Evolutionary conservation across 2,329 filamentous ascomycete species (phyloP), one percentile per base, ranked within the genome.

Genomic region (Alternaria consortialis): DNA sequence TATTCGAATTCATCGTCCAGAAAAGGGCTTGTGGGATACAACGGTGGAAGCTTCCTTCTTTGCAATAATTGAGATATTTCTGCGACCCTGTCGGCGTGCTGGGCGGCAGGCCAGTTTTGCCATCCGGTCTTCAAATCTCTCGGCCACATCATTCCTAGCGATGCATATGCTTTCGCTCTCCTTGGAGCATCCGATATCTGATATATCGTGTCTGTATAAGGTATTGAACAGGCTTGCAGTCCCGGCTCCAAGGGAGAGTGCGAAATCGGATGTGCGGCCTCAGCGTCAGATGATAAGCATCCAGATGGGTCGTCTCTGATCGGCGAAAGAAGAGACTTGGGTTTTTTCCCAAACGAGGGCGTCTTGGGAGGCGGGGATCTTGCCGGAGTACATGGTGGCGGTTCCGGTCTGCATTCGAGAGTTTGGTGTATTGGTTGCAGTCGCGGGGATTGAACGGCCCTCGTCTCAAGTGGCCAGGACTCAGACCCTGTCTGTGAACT

Each of bases 121-220:
- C 52, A 46, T 15, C 32, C 52, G 17, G 53, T 25, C 12, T 51
- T 58, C n/a, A 56, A 53, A 20, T 68, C 64, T 11, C 50, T 46
- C 8, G 65, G 58, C 20, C 59, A 60, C 8, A 52, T 66, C 42
- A 69, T 61, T 11, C 68, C 65, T 15, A 71, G 34, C 2, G 65
- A 73, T 3, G 63, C 63, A 52, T 67, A 69, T 11, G 70, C 70
- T 53, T 71, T 74, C 29, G 69, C 61, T 34, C 69, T 70, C 17
- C 64, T 70, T 4, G 68, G 63, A 6, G 40, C 52, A 37, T 69
- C 53, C 2, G 70, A 74, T 4, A 56, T 54, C 9, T 58, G 53
- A 36, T 68, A 69, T 9, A 48, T 52, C 29, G 60, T 12, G 36
- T 55, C 29, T 32, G 54, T 7, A 61, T 34, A 44, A 52, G 48